Percentiles rank a stretch among this genome's conserved stretches.
Conservation (phyloP, 306 rosid species). For the Lablab purpureus region DNA sequence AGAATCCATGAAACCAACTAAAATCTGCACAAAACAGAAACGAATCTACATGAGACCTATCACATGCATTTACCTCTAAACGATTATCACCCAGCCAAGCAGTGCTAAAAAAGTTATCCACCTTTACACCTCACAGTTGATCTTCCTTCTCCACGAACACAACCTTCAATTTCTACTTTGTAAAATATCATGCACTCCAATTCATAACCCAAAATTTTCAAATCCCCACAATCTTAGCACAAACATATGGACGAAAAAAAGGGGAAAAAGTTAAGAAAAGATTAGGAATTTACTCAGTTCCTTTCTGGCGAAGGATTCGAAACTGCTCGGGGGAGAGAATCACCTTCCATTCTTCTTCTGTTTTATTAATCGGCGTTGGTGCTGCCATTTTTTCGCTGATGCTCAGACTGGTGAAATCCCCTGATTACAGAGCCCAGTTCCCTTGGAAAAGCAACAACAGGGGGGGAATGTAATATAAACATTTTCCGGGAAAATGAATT, state of each 20-base stretch:
- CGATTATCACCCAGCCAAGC: neutral
- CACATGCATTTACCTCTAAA: neutral
- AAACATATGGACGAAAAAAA: neutral
- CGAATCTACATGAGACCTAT: neutral
- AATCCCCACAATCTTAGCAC: neutral
- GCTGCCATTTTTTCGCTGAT: slow-evolving; percentile 42
- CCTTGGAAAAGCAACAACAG: neutral
- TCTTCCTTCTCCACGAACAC: neutral
- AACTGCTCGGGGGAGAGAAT: slow-evolving; percentile 88
- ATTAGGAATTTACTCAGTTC: slow-evolving; percentile 61
- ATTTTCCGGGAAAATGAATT: slow-evolving; percentile 46
- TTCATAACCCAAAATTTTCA: neutral
- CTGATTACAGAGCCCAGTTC: neutral
- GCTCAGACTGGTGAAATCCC: no score
- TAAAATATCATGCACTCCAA: neutral
- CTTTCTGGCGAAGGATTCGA: slow-evolving; percentile 81
- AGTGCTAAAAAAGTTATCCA: neutral
- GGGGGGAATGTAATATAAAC: neutral
- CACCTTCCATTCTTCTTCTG: slow-evolving; percentile 81
- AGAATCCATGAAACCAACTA: neutral
- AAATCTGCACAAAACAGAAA: neutral
- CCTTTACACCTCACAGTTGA: neutral
- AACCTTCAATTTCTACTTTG: neutral
- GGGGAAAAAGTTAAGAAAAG: neutral
- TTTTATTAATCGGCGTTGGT: slow-evolving; percentile 54